Conservation (phyloP, 352 stramenopile genomes). For the Elongisporangium undulatum region DNA sequence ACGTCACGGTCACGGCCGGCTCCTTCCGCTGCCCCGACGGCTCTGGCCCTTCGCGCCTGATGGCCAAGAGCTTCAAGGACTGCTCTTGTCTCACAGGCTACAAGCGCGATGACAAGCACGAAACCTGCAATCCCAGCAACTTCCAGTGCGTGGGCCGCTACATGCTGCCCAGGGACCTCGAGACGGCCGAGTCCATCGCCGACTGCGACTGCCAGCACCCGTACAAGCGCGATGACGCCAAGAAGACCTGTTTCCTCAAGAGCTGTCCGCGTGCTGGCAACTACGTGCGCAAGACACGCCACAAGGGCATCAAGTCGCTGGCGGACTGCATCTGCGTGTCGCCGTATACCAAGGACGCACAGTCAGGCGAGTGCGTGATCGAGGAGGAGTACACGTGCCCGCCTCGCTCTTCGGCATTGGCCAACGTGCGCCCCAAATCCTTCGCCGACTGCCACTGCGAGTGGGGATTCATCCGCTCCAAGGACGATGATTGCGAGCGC, state of each 20-base stretch:
- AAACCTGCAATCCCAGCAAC: conserved; percentile 20
- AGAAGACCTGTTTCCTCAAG: conserved; percentile 41
- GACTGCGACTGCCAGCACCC: conserved; percentile 74
- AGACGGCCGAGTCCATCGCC: conserved; percentile 31
- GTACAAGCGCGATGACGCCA: conserved; percentile 64
- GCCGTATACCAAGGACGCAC: conserved; percentile 66
- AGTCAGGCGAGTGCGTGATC: conserved; percentile 61
- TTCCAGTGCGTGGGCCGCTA: conserved; percentile 67
- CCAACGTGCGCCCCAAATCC: conserved; percentile 28
- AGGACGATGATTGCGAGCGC: conserved; percentile 34
- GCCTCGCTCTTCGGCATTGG: conserved; percentile 22
- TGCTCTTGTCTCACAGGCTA: conserved; percentile 26
- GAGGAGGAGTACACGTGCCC: conserved; percentile 27
- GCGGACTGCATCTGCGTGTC: conserved; percentile 62
- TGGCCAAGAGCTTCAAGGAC: conserved; percentile 37
- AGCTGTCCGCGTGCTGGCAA: conserved; percentile 72
- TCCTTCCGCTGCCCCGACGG: conserved; percentile 29
- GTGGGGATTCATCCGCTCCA: conserved; percentile 61
- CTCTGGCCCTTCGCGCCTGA: conserved; percentile 21
- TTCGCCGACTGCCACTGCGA: conserved; percentile 74
- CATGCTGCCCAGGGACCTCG: conserved; percentile 26
- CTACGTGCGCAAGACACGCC: conserved; percentile 51
- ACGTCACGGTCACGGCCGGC: neutral
- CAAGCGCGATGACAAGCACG: conserved; percentile 31
- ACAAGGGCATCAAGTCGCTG: conserved; percentile 40